Conservation (phyloP, 2,329 filamentous ascomycete genomes). For the Aureobasidium sp. region DNA sequence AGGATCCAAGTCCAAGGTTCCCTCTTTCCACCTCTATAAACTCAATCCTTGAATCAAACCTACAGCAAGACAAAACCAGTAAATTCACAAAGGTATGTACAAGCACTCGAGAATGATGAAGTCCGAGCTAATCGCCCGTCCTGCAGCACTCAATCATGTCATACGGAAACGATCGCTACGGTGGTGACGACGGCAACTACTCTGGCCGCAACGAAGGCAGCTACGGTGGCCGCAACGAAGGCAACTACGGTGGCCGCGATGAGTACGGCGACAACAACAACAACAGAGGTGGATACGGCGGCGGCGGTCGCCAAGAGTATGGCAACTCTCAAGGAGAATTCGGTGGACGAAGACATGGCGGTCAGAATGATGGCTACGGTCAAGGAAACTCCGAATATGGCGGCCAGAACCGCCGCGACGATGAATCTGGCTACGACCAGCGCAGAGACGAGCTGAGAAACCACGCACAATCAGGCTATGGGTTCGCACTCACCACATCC, state of each 20-base stretch:
- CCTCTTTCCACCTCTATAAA: background rate
- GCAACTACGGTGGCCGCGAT: conserved; percentile 12
- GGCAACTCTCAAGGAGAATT: conserved; percentile 14
- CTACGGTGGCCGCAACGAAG: conserved; percentile 19
- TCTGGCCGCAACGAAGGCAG: conserved; percentile 21
- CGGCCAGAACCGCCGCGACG: conserved; percentile 15
- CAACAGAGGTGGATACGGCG: conserved; percentile 20
- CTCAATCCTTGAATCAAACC: background rate
- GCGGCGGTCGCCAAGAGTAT: conserved; percentile 16
- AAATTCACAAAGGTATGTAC: background rate
- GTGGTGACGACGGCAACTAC: conserved; percentile 25
- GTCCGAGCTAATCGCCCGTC: background rate
- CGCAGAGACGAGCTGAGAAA: conserved; percentile 17
- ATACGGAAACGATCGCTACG: conserved; percentile 27
- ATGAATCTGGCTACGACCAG: conserved; percentile 16
- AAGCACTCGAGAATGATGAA: background rate
- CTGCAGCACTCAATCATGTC: conserved; percentile 23
- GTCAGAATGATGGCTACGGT: conserved; percentile 19
- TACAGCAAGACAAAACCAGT: background rate
- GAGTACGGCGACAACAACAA: conserved; percentile 11
- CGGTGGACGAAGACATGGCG: conserved; percentile 14
- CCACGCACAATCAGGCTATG: conserved; percentile 20
- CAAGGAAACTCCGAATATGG: conserved; percentile 20
- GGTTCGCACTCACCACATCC: background rate
- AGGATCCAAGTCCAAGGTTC: background rate